Conservation (phyloP, 208 protist species). For the Kentomonas sorsogonicus region DNA sequence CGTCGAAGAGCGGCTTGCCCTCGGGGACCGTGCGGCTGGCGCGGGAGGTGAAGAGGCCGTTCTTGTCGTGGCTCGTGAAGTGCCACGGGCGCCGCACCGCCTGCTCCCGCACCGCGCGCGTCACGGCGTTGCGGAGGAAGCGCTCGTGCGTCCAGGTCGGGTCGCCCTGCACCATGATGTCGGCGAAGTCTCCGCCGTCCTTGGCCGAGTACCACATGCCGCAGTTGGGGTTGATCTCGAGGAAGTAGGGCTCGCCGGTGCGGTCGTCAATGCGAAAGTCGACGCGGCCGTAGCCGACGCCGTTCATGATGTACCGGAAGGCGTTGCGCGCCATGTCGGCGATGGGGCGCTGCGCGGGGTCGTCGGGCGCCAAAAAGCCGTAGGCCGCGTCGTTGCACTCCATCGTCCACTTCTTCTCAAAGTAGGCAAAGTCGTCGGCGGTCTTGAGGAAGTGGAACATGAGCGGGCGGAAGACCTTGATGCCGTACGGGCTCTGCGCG, state of each 20-base stretch:
- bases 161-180: conserved; percentile 78
- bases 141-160: conserved; percentile 75
- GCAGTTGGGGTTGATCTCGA: conserved; percentile 90
- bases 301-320: conserved; percentile 81
- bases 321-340: conserved; percentile 76
- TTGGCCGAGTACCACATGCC: conserved; percentile 85
- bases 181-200: conserved; percentile 81
- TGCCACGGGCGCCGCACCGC: conserved; percentile 73
- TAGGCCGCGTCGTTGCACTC: conserved; percentile 62
- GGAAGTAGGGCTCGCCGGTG: conserved; percentile 65
- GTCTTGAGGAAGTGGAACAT: conserved; percentile 79
- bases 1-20: conserved; percentile 68
- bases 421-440: conserved; percentile 83
- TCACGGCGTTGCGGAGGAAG: conserved; percentile 59
- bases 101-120: conserved; percentile 56
- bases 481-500: conserved; percentile 50
- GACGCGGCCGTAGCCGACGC: conserved; percentile 77
- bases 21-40: conserved; percentile 66
- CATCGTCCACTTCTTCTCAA: conserved; percentile 86
- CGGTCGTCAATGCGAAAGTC: conserved; percentile 85
- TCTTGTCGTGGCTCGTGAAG: conserved; percentile 78
- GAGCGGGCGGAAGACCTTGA: conserved; percentile 83
- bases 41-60: conserved; percentile 68
- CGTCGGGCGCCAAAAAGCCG: conserved; percentile 48
- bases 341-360: conserved; percentile 70